Conservation (phyloP, 306 rosid species). For the Inga oerstediana region DNA sequence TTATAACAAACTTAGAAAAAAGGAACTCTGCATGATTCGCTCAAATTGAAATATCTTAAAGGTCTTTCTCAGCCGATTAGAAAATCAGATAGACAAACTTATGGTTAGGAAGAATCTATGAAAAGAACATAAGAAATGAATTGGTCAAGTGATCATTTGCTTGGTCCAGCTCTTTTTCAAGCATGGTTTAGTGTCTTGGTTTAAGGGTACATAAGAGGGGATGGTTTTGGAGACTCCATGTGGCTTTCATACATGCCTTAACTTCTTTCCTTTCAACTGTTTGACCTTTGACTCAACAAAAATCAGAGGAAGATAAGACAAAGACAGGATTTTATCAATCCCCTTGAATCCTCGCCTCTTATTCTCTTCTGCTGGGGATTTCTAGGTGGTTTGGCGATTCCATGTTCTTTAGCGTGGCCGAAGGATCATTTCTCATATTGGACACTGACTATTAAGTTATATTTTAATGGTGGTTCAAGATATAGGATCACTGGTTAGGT, state of each 20-base stretch:
- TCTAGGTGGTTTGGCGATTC: constrained; percentile 23
- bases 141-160: background rate
- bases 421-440: constrained; percentile 33
- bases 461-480: background rate
- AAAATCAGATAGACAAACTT: constrained; percentile 25
- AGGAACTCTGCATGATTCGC: constrained; percentile 2
- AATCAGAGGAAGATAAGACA: constrained; percentile 32
- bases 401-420: constrained; percentile 31
- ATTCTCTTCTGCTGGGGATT: background rate
- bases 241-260: constrained; percentile 58
- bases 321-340: constrained; percentile 17
- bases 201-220: constrained; percentile 36
- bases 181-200: constrained; percentile 33
- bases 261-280: constrained; percentile 40
- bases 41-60: constrained; percentile 11
- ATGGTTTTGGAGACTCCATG: constrained; percentile 62
- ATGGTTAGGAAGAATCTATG: constrained; percentile 32
- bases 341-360: background rate
- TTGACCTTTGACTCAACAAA: constrained; percentile 41
- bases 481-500: background rate
- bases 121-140: background rate
- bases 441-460: constrained; percentile 15
- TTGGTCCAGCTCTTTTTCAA: constrained; percentile 22
- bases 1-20: background rate
- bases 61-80: constrained; percentile 27